Evolutionary conservation across 768 basidiomycete genomes (phyloP), one percentile per base, ranked within the genome.

Genomic region (Naganishia friedmannii): DNA sequence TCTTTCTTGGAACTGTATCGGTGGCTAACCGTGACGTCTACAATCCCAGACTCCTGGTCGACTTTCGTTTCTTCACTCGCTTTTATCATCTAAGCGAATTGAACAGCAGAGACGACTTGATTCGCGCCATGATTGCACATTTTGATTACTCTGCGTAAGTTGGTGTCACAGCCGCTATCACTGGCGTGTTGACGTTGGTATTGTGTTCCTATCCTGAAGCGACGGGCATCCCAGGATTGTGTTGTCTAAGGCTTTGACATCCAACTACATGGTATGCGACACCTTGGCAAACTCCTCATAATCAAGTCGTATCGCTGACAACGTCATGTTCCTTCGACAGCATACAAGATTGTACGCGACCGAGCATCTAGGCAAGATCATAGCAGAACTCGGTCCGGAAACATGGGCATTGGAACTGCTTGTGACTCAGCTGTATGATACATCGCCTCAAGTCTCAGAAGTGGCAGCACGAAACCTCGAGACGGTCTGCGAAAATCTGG

Each of bases 81-180:
- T 94, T 98, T 80, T 98, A 98, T 78, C 94, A 93, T 77, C 82
- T 98, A 53, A 92, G 90, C 76, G 96, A 98, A 77, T 85, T 97
- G 42, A 85, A 89, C 29, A 90, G 89, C 80, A 85, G 96, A 45
- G 93, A 97, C 77, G 94, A 98, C 77, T 84, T 99, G 54, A 91
- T 94, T 69, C 91, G 89, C 75, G 88, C 88, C 1, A 91, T 96
- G 73, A 89, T 97, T 46, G 91, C 93, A 75, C 91, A 91, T 74
- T 83, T 96, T 45, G 93, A 97, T 78, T 99, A 97, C 71, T 88
- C 86, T 78, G 88, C 88, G 93, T 93, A 73, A 67, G 90, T 82
- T 21, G 42, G 66, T 31, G 29, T 3, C 66, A 26, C 53, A 28
- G 34, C 56, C 66, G 42, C 34, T 58, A 34, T 23, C 8, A 17